Evolutionary conservation across 352 stramenopile genomes (phyloP).

Genomic region (Pythium rishiriense): DNA sequence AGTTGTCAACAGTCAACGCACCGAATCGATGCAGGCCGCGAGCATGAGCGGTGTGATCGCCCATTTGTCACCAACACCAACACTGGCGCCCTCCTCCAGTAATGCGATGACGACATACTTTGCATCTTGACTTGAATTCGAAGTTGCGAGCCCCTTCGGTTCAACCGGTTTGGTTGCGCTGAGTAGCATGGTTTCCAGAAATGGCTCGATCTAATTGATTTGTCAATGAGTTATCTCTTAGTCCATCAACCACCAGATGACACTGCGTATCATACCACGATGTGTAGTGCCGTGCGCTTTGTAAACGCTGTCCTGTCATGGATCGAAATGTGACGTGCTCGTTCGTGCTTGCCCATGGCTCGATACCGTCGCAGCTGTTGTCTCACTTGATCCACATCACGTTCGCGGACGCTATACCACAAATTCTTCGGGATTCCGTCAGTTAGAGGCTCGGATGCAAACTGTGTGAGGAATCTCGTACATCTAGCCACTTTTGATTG

Average conservation of each 20-base stretch:
- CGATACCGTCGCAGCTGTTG: neutral
- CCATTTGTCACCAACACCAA: constrained; percentile 47
- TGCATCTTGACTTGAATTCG: neutral
- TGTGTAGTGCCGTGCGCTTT: constrained; percentile 46
- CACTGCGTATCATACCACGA: constrained; percentile 35
- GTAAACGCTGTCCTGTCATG: constrained; percentile 35
- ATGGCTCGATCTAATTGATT: neutral
- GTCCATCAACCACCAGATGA: neutral
- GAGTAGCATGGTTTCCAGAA: neutral
- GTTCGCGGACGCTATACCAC: constrained; percentile 9
- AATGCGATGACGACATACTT: neutral
- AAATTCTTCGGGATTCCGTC: constrained; percentile 15
- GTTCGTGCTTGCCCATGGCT: neutral
- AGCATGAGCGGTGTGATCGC: constrained; percentile 67
- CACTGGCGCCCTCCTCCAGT: constrained; percentile 16
- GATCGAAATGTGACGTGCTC: neutral
- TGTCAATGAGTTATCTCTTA: neutral
- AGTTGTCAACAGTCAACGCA: constrained; percentile 12
- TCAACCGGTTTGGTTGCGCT: neutral
- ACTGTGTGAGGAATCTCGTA: constrained; percentile 17
- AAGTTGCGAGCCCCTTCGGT: neutral
- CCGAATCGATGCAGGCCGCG: constrained; percentile 34
- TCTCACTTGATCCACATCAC: constrained; percentile 3
- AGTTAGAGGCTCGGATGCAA: neutral
- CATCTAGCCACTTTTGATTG: constrained; percentile 31